Evolutionary conservation across 495 filamentous ascomycete species (phyloP), one percentile per base, ranked within the genome.

Genomic region (Podospora fimiseda): DNA sequence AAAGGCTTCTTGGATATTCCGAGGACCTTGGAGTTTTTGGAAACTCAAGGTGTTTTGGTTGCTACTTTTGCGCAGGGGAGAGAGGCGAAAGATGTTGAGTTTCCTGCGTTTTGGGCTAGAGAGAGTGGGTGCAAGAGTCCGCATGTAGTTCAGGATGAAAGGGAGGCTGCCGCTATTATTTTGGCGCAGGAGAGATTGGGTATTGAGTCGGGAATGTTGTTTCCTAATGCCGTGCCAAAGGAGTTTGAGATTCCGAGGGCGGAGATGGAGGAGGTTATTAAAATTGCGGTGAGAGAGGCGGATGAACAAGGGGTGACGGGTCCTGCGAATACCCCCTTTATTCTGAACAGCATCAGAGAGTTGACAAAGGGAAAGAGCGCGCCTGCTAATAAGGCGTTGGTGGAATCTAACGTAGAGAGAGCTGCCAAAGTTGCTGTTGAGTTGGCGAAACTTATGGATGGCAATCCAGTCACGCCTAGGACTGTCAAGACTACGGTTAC

Each of bases 1-100:
- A 98, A 98, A 71, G 90, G 93, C 60, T 98, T 98, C 66, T 72
- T 98, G 9, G 93, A 98, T 62, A 86, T 96, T 53, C 86, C 87
- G 6, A 76, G 86, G 50, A 98, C 93, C 1, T 75, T 98, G 2
- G 93, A 98, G 71, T 95, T 88, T 58, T 79, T 98, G 15, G 93
- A 98, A 68, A 98, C 93, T 0, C 87, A 95, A 65, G 93, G 93
- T 5, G 90, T 87, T 23, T 76, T 82, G 43, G 90, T 95, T 4
- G 83, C 82, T 18, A 96, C 93, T 0, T 98, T 96, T 75, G 83
- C 89, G 2, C 88, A 94, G 70, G 86, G 84, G 5, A 36, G 13
- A 16, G 60, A 50, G 5, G 76, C 84, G 36, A 68, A 70, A 38
- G 80, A 80, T 1, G 65, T 95, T 16, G 86, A 93, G 62, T 87